A percentile compares a stretch with the other conserved stretches of the same genome.
Evolutionary conservation across 1,284 basidiomycete genomes (phyloP).

Genomic region (Volvariella surrecta): DNA sequence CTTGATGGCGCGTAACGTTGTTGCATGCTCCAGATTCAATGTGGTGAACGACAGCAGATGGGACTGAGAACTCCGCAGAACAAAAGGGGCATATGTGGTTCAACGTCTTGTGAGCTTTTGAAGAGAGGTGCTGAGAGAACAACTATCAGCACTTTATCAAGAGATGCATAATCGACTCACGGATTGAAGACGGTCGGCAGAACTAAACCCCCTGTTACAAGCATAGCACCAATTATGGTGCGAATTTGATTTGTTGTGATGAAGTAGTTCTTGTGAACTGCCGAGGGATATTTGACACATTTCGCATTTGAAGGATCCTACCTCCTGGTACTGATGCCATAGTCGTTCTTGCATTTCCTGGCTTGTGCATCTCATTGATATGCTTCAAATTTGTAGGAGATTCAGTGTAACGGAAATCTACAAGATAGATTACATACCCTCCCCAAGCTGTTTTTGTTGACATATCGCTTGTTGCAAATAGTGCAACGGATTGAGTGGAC

Average conservation of each 20-base stretch:
- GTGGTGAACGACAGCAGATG: conserved; percentile 17
- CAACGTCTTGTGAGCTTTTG: not conserved
- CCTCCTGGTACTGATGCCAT: too few relatives aligned
- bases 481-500: too few relatives aligned
- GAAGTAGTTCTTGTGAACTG: not conserved
- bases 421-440: too few relatives aligned
- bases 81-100: not conserved
- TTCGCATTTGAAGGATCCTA: not conserved
- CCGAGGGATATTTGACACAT: not conserved
- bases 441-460: too few relatives aligned
- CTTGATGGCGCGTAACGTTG: conserved; percentile 25
- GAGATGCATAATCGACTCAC: too few relatives aligned
- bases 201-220: not conserved
- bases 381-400: too few relatives aligned
- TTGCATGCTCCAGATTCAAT: conserved; percentile 26
- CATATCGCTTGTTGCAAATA: too few relatives aligned
- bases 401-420: too few relatives aligned
- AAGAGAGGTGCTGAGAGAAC: conserved; percentile 1
- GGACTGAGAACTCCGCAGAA: not conserved
- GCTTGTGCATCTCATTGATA: too few relatives aligned
- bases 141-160: too few relatives aligned
- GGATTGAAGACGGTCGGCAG: too few relatives aligned
- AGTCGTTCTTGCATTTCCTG: too few relatives aligned
- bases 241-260: not conserved
- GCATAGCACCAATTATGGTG: not conserved